phyloP scores from a whole-genome alignment of 2,329 filamentous ascomycete species.

The Aureobasidium sp. region DNA sequence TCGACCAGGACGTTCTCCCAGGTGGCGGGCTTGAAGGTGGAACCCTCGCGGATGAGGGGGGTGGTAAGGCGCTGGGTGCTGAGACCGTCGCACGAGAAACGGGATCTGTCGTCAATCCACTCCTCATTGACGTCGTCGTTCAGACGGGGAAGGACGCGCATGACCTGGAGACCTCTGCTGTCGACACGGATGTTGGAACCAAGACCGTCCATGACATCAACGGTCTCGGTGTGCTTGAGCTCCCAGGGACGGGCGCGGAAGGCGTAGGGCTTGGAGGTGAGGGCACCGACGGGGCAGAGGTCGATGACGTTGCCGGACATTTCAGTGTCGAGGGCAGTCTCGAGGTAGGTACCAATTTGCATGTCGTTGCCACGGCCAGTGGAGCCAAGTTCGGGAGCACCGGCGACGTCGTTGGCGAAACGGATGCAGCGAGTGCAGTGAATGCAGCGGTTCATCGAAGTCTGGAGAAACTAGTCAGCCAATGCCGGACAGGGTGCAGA shows the following conservation, averaged over 20 bases:
- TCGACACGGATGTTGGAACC: conserved; percentile 94
- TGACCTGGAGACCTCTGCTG: conserved; percentile 86
- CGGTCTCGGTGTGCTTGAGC: conserved; percentile 87
- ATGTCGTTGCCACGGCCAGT: conserved; percentile 93
- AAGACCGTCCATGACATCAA: conserved; percentile 86
- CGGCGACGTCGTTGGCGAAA: conserved; percentile 95
- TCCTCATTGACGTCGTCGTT: conserved; percentile 99
- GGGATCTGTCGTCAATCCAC: conserved; percentile 98
- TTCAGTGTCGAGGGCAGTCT: conserved; percentile 87
- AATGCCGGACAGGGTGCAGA: background rate
- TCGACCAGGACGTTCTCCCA: conserved; percentile 95
- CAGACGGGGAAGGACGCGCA: conserved; percentile 83
- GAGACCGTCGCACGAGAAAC: conserved; percentile 92
- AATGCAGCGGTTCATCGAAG: conserved; percentile 99
- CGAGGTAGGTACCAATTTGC: conserved; percentile 96
- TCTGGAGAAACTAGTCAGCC: conserved; percentile 37
- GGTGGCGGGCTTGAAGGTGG: conserved; percentile 82
- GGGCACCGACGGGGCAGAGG: conserved; percentile 90
- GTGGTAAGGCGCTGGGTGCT: conserved; percentile 94
- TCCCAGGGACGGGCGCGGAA: conserved; percentile 97
- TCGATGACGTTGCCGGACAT: conserved; percentile 97
- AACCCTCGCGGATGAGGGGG: conserved; percentile 76
- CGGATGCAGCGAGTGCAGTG: conserved; percentile 97
- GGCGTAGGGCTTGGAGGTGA: conserved; percentile 95
- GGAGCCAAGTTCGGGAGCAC: conserved; percentile 89